Base-by-base conservation (phyloP, 768 basidiomycete genomes). In the Russula brevipes region DNA sequence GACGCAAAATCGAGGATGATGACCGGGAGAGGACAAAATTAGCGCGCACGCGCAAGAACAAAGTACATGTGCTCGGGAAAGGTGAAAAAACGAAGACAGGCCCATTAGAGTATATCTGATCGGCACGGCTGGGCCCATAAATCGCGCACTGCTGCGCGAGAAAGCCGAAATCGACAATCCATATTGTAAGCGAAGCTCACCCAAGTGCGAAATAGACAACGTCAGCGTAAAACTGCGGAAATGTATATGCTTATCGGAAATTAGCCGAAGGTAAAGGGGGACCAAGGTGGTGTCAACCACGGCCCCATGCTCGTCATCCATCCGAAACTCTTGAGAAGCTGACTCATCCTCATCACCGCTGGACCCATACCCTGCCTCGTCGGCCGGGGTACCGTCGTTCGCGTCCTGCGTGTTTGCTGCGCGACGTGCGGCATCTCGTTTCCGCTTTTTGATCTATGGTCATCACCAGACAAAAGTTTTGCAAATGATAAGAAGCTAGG, bases 191-290 rank as follows among this genome's bases (percentile, higher is more conserved):
- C 66, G 59, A 60, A 57, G 41, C 63, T 66, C 36, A 69, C 68
- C 14, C 73, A 73, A 46, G 71, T 69, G 14, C 70, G 72, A 57
- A 66, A 61, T 66, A 66, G 62, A 68, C 45, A 60, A 61, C 57
- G 60, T 67, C 67, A 65, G 45, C 63, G 52, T 56, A 51, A 35
- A 60, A 68, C 51, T 52, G 61, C 49, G 42, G 54, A 63, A 57
- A 54, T 46, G 57, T 57, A 54, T 61, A 45, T 45, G 52, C 57
- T 46, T 54, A 54, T 63, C 44, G 38, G 52, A 54, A 54, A 58
- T 47, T 58, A 59, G 57, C 45, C 57, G 33, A 54, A 42, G 38
- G 45, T 58, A 52, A 50, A 57, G 14, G 51, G 30, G 50, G 57
- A 52, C 16, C n/a, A 35, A 53, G 45, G n/a, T 41, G 53, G 58